Evolutionary conservation across 2,329 filamentous ascomycete genomes (phyloP).

Genomic region (Ceratocystis cacaofunesta): DNA sequence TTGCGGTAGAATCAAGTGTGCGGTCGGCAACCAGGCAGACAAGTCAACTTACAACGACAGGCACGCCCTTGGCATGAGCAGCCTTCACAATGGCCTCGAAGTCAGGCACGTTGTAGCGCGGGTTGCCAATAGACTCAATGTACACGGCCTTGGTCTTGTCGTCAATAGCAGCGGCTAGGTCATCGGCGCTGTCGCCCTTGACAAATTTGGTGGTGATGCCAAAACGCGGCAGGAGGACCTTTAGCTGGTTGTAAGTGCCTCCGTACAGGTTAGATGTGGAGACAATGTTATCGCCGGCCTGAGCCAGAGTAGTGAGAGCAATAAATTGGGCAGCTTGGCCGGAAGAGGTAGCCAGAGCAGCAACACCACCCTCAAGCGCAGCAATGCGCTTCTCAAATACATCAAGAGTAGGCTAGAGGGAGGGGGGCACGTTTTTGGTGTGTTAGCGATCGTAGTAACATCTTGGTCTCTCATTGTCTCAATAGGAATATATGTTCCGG

Average conservation of each 20-base stretch:
- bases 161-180: conserved; percentile 71
- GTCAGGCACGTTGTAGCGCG: conserved; percentile 82
- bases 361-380: conserved; percentile 84
- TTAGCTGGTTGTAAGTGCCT: conserved; percentile 95
- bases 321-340: conserved; percentile 91
- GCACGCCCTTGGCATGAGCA: conserved; percentile 54
- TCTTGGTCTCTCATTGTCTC: not conserved
- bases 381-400: conserved; percentile 94
- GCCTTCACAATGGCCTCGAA: conserved; percentile 73
- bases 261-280: conserved; percentile 84
- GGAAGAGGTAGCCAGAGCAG: conserved; percentile 69
- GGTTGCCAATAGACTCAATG: conserved; percentile 86
- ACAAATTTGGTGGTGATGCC: conserved; percentile 84
- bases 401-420: conserved; percentile 66
- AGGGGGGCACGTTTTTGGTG: not conserved
- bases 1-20: not conserved
- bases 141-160: conserved; percentile 88
- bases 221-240: conserved; percentile 74
- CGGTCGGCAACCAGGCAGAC: not conserved
- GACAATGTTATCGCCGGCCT: conserved; percentile 83
- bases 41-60: conserved; percentile 39
- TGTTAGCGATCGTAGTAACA: not conserved
- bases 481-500: not conserved
- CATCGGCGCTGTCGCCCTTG: conserved; percentile 61
- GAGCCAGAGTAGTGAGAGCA: conserved; percentile 67